Conservation (phyloP, 208 protist genomes). For the Wallacemonas rigidus region DNA sequence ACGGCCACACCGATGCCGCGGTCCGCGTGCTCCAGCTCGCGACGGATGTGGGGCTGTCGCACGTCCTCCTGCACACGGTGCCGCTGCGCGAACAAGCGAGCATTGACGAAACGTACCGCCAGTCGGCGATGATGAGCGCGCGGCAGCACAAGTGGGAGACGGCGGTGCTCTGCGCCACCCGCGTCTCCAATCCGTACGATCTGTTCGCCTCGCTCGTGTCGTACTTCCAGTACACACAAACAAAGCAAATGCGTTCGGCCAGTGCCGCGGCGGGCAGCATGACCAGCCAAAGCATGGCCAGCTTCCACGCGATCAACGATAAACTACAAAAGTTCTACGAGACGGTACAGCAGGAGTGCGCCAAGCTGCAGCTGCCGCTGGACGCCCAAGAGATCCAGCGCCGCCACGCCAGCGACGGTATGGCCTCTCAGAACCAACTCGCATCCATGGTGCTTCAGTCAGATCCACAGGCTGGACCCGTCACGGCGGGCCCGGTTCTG, state of each 20-base stretch:
- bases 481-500: constrained; percentile 42
- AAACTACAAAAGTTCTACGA: constrained; percentile 76
- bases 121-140: constrained; percentile 74
- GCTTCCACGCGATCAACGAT: constrained; percentile 48
- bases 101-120: constrained; percentile 79
- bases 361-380: constrained; percentile 65
- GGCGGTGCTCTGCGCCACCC: constrained; percentile 66
- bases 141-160: constrained; percentile 75
- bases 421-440: constrained; percentile 85
- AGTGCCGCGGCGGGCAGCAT: constrained; percentile 34
- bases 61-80: constrained; percentile 81
- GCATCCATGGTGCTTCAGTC: constrained; percentile 77
- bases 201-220: constrained; percentile 67
- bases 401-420: constrained; percentile 76
- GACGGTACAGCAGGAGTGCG: constrained; percentile 57
- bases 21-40: constrained; percentile 57
- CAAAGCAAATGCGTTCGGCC: constrained; percentile 34
- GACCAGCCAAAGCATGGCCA: constrained; percentile 42
- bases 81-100: constrained; percentile 77
- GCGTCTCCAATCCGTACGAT: constrained; percentile 79
- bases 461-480: constrained; percentile 48
- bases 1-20: constrained; percentile 68
- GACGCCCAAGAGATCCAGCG: constrained; percentile 75
- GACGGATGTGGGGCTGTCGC: constrained; percentile 65
- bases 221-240: constrained; percentile 70